Percentiles rank a stretch among this genome's conserved stretches.
phyloP scores from a whole-genome alignment of 371 early-diverging fungal species.

The Astathelohania contejeani region DNA sequence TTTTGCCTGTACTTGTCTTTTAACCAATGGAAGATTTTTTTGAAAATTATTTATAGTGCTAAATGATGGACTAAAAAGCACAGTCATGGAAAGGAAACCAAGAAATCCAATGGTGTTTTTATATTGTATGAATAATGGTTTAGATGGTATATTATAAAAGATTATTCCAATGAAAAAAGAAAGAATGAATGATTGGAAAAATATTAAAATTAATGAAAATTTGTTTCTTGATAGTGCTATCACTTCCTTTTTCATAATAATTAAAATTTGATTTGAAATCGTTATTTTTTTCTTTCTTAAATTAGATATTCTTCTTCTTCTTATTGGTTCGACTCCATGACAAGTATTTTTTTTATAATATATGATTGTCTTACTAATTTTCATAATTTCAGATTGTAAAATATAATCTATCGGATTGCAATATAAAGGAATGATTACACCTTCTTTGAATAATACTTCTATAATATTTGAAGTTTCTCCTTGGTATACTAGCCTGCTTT shows the following conservation, averaged over 20 bases:
- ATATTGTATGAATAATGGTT: conserved; percentile 10
- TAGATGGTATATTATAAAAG: conserved; percentile 25
- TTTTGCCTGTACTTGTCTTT: conserved; percentile 25
- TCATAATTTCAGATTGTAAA: neutral
- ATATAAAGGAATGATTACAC: conserved; percentile 64
- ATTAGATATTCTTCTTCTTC: neutral
- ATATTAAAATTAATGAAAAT: neutral
- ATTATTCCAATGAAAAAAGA: conserved; percentile 19
- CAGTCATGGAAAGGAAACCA: conserved; percentile 16
- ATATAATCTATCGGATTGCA: conserved; percentile 68
- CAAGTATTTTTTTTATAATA: neutral
- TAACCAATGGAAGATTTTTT: conserved; percentile 21
- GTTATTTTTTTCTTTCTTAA: neutral
- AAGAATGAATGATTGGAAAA: neutral
- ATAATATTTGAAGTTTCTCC: conserved; percentile 53
- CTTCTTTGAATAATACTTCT: conserved; percentile 56
- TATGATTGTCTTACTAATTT: neutral
- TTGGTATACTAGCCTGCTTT: conserved; percentile 47
- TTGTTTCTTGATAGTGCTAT: neutral
- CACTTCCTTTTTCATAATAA: neutral
- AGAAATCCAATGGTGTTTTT: conserved; percentile 29
- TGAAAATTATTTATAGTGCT: conserved; percentile 28
- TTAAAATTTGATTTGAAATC: neutral
- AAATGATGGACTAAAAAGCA: conserved; percentile 33
- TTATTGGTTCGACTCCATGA: neutral